A percentile compares a stretch with the other conserved stretches of the same genome.
Conservation (phyloP, 2,329 filamentous ascomycete genomes). For the Colletotrichum echinochloae region DNA sequence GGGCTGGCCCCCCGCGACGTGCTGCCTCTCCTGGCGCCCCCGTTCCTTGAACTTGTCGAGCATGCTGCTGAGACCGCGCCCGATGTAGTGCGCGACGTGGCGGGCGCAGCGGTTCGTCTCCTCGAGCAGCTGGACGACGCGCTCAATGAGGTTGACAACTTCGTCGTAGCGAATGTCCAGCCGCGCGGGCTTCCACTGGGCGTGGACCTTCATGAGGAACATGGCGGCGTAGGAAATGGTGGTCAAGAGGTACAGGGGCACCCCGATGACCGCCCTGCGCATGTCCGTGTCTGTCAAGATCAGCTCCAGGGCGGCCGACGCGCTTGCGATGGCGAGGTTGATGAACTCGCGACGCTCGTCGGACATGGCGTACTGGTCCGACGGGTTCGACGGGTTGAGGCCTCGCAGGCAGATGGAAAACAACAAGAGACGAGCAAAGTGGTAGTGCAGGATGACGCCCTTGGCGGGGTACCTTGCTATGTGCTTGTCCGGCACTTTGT, state of each 20-base stretch:
- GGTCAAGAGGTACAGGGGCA: slow-evolving; percentile 49
- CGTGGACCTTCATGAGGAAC: slow-evolving; percentile 50
- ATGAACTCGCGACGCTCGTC: slow-evolving; percentile 58
- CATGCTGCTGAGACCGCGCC: slow-evolving; percentile 47
- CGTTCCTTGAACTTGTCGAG: slow-evolving; percentile 46
- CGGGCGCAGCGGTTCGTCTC: slow-evolving; percentile 45
- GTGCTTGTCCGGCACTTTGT: slow-evolving; percentile 58
- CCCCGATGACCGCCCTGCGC: slow-evolving; percentile 47
- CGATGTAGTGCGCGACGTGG: slow-evolving; percentile 48
- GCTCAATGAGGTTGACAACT: slow-evolving; percentile 45
- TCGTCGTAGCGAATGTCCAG: slow-evolving; percentile 49
- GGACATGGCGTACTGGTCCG: slow-evolving; percentile 56
- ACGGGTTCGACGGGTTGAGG: slow-evolving; percentile 42
- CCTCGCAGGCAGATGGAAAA: slow-evolving; percentile 61
- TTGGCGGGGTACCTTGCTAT: slow-evolving; percentile 62
- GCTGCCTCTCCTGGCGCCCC: slow-evolving; percentile 34
- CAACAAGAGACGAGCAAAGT: slow-evolving; percentile 63
- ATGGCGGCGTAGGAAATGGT: slow-evolving; percentile 50
- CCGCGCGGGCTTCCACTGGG: slow-evolving; percentile 47
- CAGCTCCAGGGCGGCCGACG: slow-evolving; percentile 47
- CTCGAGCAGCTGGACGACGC: slow-evolving; percentile 44
- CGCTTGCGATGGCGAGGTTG: slow-evolving; percentile 54
- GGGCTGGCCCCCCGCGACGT: neutral
- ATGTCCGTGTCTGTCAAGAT: slow-evolving; percentile 49
- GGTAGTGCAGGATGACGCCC: slow-evolving; percentile 61